Evolutionary conservation across 495 filamentous ascomycete species (phyloP).

Genomic region (Lepidopterella palustris): DNA sequence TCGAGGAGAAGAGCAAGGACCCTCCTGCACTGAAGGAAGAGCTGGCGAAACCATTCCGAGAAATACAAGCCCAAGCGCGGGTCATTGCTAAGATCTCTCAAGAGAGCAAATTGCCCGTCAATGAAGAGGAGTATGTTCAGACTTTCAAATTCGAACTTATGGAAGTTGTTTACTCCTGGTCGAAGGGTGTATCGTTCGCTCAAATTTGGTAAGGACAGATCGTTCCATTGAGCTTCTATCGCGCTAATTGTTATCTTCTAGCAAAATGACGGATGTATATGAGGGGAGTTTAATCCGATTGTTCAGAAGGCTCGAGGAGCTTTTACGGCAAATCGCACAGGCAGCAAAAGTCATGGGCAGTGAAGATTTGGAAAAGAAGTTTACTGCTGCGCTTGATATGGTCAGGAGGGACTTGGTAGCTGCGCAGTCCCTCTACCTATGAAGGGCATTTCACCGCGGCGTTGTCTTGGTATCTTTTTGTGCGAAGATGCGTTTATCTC

Average conservation of each 20-base stretch:
- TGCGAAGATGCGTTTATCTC: no score
- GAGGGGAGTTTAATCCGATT: constrained; percentile 93
- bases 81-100: constrained; percentile 84
- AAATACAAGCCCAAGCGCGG: constrained; percentile 77
- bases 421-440: constrained; percentile 86
- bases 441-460: constrained; percentile 19
- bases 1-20: constrained; percentile 86
- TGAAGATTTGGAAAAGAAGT: constrained; percentile 83
- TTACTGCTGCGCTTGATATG: constrained; percentile 75
- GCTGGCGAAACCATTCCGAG: constrained; percentile 72
- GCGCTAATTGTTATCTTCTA: constrained; percentile 35
- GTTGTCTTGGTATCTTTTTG: neutral
- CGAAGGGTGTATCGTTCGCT: constrained; percentile 85
- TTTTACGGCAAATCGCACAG: constrained; percentile 95
- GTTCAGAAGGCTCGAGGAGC: constrained; percentile 90
- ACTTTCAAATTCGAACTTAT: constrained; percentile 89
- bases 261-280: constrained; percentile 97
- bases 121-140: constrained; percentile 85
- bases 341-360: constrained; percentile 96
- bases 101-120: constrained; percentile 84
- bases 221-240: neutral
- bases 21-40: constrained; percentile 66
- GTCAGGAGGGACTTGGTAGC: constrained; percentile 88
- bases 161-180: constrained; percentile 93
- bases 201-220: constrained; percentile 74